Evolutionary conservation across 2,329 filamentous ascomycete genomes (phyloP).

Genomic region (Onygenales sp.): DNA sequence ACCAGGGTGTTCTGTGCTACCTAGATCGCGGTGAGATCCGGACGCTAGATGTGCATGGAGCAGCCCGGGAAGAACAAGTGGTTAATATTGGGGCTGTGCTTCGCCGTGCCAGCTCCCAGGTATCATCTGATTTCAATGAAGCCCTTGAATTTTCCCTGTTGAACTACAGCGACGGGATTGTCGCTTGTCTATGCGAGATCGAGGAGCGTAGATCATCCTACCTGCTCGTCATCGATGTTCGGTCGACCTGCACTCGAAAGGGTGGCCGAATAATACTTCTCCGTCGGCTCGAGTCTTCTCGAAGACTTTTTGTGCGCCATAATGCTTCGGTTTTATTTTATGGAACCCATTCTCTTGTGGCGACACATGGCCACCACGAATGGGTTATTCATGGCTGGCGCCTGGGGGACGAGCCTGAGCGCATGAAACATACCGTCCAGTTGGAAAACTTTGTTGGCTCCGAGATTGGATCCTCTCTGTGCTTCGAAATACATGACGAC

Average conservation of each 20-base stretch:
- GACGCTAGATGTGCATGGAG: slow-evolving; percentile 48
- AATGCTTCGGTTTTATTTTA: slow-evolving; percentile 53
- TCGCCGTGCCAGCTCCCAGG: slow-evolving; percentile 16
- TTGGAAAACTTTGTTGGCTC: slow-evolving; percentile 52
- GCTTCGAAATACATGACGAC: slow-evolving; percentile 58
- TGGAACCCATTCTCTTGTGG: slow-evolving; percentile 51
- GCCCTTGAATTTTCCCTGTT: slow-evolving; percentile 46
- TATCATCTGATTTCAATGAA: slow-evolving; percentile 25
- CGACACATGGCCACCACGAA: slow-evolving; percentile 46
- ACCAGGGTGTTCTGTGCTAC: slow-evolving; percentile 57
- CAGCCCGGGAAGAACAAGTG: slow-evolving; percentile 43
- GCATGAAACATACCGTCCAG: slow-evolving; percentile 37
- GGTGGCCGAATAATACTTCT: slow-evolving; percentile 32
- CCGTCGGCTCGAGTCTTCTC: slow-evolving; percentile 35
- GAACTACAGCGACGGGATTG: slow-evolving; percentile 47
- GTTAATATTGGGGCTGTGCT: slow-evolving; percentile 37
- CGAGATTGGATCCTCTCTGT: slow-evolving; percentile 58
- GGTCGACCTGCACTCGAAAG: slow-evolving; percentile 8
- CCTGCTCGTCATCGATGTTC: slow-evolving; percentile 45
- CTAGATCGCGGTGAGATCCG: slow-evolving; percentile 45
- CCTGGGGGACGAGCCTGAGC: slow-evolving; percentile 33
- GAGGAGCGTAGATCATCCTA: slow-evolving; percentile 34
- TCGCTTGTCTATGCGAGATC: slow-evolving; percentile 49
- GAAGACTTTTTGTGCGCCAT: slow-evolving; percentile 60
- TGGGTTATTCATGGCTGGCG: slow-evolving; percentile 54